Percentiles rank a stretch among this genome's conserved stretches.
These are phyloP conservation scores for Byssoonygena ceratinophila DNA, from an alignment of 2,329 filamentous ascomycete species.

Conservation along the genomic window DNA sequence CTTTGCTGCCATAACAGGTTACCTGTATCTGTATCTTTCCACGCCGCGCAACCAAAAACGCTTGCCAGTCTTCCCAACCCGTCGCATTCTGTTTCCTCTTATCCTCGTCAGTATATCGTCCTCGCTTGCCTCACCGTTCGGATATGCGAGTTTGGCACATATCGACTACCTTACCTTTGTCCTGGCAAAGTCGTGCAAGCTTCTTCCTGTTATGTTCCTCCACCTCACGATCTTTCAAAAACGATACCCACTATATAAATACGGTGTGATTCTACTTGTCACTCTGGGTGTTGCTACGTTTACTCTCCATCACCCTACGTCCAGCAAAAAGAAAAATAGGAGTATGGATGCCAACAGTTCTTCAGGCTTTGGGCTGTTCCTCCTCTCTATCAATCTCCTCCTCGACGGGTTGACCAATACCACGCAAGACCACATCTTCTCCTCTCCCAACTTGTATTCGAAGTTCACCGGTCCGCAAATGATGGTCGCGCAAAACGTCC, in stretches of 20 bases:
- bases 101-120: slow-evolving; percentile 76
- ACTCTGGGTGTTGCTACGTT: slow-evolving; percentile 90
- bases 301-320: slow-evolving; percentile 69
- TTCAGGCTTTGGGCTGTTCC: slow-evolving; percentile 61
- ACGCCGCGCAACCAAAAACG: slow-evolving; percentile 46
- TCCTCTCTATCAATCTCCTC: slow-evolving; percentile 79
- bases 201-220: slow-evolving; percentile 96
- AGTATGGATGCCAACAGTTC: slow-evolving; percentile 48
- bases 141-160: slow-evolving; percentile 81
- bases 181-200: slow-evolving; percentile 94
- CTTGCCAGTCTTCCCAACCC: slow-evolving; percentile 60
- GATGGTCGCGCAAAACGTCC: slow-evolving; percentile 97
- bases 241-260: slow-evolving; percentile 90
- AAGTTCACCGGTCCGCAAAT: slow-evolving; percentile 89
- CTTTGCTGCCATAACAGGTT: slow-evolving; percentile 74
- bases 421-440: slow-evolving; percentile 91
- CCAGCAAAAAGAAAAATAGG: slow-evolving; percentile 43
- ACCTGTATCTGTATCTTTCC: slow-evolving; percentile 60
- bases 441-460: slow-evolving; percentile 51
- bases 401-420: slow-evolving; percentile 95
- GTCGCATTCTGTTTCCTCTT: slow-evolving; percentile 64
- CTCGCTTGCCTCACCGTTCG: slow-evolving; percentile 86
- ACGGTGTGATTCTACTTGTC: slow-evolving; percentile 81
- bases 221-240: slow-evolving; percentile 86
- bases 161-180: slow-evolving; percentile 98